A percentile compares a stretch with the other conserved stretches of the same genome.
phyloP scores from a whole-genome alignment of 768 basidiomycete genomes.

The Sistotremastrum niveocremeum region DNA sequence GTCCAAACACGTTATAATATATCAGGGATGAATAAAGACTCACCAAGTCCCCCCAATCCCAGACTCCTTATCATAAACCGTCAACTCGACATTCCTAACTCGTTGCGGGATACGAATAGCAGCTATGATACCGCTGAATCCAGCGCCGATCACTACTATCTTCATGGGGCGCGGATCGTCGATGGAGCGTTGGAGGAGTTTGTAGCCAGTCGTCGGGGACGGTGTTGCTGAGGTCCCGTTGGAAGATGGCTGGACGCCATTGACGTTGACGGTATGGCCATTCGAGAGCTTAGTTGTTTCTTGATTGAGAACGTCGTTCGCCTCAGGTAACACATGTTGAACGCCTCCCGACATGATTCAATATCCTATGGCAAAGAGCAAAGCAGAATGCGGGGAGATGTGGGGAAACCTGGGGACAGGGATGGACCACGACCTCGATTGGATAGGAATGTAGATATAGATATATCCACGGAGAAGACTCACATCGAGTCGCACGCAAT shows the following conservation, averaged over 20 bases:
- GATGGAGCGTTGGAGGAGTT: slow-evolving; percentile 31
- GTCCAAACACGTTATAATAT: slow-evolving; percentile 3
- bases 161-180: slow-evolving; percentile 41
- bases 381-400: too few relatives aligned
- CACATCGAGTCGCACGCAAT: too few relatives aligned
- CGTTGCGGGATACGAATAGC: slow-evolving; percentile 43
- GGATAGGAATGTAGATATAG: too few relatives aligned
- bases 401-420: too few relatives aligned
- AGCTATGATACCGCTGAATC: slow-evolving; percentile 45
- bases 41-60: slow-evolving; percentile 51
- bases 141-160: slow-evolving; percentile 44
- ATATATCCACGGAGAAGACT: too few relatives aligned
- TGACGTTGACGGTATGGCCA: background rate
- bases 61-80: slow-evolving; percentile 46
- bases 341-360: too few relatives aligned
- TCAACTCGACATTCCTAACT: slow-evolving; percentile 38
- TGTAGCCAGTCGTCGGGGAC: slow-evolving; percentile 1
- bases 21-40: background rate
- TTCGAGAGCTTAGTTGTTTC: background rate
- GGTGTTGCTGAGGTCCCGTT: background rate
- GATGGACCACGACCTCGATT: too few relatives aligned
- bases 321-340: too few relatives aligned
- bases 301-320: background rate
- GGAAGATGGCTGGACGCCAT: background rate
- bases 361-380: too few relatives aligned